A percentile compares a stretch with the other conserved stretches of the same genome.
These are phyloP conservation scores for Populus davidiana DNA, from an alignment of 345 rosid species.

Conservation along the genomic window DNA sequence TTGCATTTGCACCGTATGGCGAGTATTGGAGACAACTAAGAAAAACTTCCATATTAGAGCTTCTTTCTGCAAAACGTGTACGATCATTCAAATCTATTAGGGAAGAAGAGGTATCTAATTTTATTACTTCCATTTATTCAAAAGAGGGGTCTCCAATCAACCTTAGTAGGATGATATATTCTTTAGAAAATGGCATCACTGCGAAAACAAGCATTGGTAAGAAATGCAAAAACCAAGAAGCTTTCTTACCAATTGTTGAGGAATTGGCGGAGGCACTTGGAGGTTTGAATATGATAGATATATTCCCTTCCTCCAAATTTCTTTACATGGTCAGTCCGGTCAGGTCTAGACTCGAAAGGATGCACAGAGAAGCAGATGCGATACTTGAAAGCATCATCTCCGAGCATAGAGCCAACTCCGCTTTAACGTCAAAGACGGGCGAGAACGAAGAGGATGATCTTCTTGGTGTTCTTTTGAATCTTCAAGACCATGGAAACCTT, in stretches of 20 bases:
- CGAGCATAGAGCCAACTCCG: constrained; percentile 22
- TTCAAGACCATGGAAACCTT: constrained; percentile 16
- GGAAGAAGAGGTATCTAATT: constrained; percentile 11
- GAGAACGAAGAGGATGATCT: constrained; percentile 13
- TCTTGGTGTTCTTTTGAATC: constrained; percentile 34
- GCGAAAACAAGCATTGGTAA: constrained; percentile 23
- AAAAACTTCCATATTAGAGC: constrained; percentile 15
- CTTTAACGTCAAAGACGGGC: background rate
- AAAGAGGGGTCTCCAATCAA: constrained; percentile 9
- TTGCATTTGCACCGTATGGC: constrained; percentile 20
- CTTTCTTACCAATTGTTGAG: background rate
- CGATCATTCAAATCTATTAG: constrained; percentile 20
- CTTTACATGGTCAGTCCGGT: constrained; percentile 16
- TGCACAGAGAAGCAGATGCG: constrained; percentile 19
- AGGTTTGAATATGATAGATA: constrained; percentile 29
- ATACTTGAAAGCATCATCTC: constrained; percentile 28
- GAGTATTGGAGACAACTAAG: constrained; percentile 32
- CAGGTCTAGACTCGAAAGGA: constrained; percentile 14
- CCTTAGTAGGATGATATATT: constrained; percentile 14
- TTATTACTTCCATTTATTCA: background rate
- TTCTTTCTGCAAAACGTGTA: constrained; percentile 15
- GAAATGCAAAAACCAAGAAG: constrained; percentile 22
- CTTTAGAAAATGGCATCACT: constrained; percentile 16
- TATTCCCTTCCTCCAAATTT: constrained; percentile 32
- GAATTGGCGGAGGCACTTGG: background rate